Conservation (phyloP, 768 basidiomycete species). For the Leccinum sublutescens region DNA sequence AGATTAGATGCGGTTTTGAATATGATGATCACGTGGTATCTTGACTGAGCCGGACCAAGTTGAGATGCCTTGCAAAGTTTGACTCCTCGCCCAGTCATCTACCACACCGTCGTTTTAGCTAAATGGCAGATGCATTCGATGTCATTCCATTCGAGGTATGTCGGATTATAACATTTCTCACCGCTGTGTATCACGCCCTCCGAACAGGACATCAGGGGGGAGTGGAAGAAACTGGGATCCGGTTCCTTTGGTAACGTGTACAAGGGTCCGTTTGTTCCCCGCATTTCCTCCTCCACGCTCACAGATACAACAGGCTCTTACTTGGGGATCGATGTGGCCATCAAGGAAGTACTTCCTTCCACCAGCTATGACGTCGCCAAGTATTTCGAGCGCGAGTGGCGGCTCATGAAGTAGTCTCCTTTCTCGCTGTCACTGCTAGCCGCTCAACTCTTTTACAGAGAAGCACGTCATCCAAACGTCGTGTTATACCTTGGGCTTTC, state of each 20-base stretch:
- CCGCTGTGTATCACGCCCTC: not conserved
- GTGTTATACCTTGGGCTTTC: slow-evolving; percentile 91
- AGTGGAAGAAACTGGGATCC: slow-evolving; percentile 89
- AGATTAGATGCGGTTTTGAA: slow-evolving; percentile 12
- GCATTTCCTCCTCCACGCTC: not conserved
- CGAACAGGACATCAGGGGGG: slow-evolving; percentile 76
- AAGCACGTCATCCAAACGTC: slow-evolving; percentile 89
- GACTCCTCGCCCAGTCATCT: not conserved
- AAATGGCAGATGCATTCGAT: slow-evolving; percentile 73
- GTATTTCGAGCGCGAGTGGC: slow-evolving; percentile 99
- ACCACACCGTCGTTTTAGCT: not conserved
- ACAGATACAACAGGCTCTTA: slow-evolving; percentile 60
- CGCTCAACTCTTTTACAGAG: slow-evolving; percentile 37
- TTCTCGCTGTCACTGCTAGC: not conserved
- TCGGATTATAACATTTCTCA: slow-evolving; percentile 2
- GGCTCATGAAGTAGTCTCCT: slow-evolving; percentile 75
- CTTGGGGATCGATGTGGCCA: slow-evolving; percentile 93
- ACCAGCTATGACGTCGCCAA: slow-evolving; percentile 92
- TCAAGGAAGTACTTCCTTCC: slow-evolving; percentile 94
- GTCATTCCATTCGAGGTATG: slow-evolving; percentile 82
- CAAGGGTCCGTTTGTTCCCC: slow-evolving; percentile 47
- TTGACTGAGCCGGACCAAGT: slow-evolving; percentile 16
- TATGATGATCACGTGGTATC: slow-evolving; percentile 25
- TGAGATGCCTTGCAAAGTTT: slow-evolving; percentile 2
- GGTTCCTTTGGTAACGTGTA: slow-evolving; percentile 93